Evolutionary conservation across 164 flowering plant species (phyloP), one percentile per base, ranked within the genome.

Genomic region (Dillenia suffruticosa): DNA sequence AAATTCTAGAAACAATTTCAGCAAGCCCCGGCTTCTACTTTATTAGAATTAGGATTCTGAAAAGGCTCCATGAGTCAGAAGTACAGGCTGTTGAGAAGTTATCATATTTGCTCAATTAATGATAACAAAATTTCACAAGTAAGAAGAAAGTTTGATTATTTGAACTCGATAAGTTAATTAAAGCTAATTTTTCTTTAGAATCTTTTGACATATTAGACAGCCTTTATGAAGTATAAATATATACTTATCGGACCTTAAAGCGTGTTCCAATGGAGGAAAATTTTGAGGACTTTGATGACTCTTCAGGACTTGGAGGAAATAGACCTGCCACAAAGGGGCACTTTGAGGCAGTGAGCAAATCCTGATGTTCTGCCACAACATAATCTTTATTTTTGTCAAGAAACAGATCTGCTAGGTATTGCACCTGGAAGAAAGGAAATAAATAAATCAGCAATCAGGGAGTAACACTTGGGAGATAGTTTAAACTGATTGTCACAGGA

Each of bases 291-390:
- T 87, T 89, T 45, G 91, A 82, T 48, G 97, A 77, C 67, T 89
- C 96, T 61, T 74, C 88, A 10, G 87, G 89, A 53, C 74, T 76
- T 32, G 82, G 85, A 70, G 98, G 98, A 74, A 92, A 86, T 48
- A 92, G 70, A 57, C 82, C 74, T 1, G 82, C 84, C 61, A 89
- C 98, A 80, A 92, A 92, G 44, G 89, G 16, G 71, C 98, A 89
- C 49, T 79, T 80, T 4, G 98, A 89, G 44, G 88, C 89, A 13
- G 71, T 81, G 70, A 92, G 75, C 43, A 92, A 69, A 69, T 68
- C 98, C 73, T 92, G 98, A 81, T 92, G 96, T 74, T 92, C 98
- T 40, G 95, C 98, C 70, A 92, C 98, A 24, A 92, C 98, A 79
- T 92, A 92, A 79, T 92, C 98, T 79, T 89, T 89, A 78, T 92